Evolutionary conservation across 2,329 filamentous ascomycete species (phyloP), one percentile per base, ranked within the genome.

Genomic region (Didymella segeticola): DNA sequence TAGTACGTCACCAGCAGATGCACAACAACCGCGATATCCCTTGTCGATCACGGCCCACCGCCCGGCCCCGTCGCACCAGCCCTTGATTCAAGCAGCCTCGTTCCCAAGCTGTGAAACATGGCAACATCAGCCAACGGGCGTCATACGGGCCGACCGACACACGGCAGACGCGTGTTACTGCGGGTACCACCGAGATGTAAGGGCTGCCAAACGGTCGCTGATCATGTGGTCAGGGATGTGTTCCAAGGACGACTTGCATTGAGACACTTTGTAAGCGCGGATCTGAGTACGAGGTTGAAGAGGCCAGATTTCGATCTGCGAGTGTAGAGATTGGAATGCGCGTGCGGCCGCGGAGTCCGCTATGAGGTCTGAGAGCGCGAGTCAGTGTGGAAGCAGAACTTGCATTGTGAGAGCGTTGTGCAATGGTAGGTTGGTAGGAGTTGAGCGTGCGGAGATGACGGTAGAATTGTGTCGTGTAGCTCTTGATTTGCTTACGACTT

Each of bases 161-260:
- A 39, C 33, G 33, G 26, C 50, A 38, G 50, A 53, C 50, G 50
- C 50, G 50, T 53, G 50, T 53, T 47, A 47, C 43, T 23, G 43
- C 50, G 38, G 43, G 43, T 53, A 42, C 50, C 43, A 38, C 50
- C 43, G 50, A 53, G 37, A 53, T 39, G 41, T 37, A 49, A 49
- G 47, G 47, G 47, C 38, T 34, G 29, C 15, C 29, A 34, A 22
- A 41, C 46, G 34, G 19, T 38, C 20, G 34, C 19, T 19, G 45
- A 39, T 47, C 45, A 39, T 38, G 26, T 47, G 42, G 14, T 3
- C 27, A 30, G 25, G 20, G 43, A 9, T 37, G 12, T 12, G 17
- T n/a, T n/a, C 9, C 27, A 31, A 30, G 27, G 29, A 11, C n/a
- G 9, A 33, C 19, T 6, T 19, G n/a, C 14, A 31, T 20, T n/a